Evolutionary conservation across 768 basidiomycete species (phyloP).

Genomic region (Suillus clintonianus): DNA sequence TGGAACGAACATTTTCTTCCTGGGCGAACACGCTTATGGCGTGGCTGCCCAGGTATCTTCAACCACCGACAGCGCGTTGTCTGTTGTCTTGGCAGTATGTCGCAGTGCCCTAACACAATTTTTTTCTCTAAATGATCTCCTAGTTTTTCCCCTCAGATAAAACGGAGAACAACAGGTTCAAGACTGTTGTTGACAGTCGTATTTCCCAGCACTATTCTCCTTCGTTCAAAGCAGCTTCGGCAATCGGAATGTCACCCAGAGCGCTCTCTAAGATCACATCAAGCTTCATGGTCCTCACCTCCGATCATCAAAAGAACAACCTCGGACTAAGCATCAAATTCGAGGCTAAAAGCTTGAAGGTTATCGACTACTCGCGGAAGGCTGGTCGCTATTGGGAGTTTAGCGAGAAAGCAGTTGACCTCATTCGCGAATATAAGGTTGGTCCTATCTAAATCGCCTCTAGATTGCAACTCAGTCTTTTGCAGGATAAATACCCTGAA

Average conservation of each 20-base stretch:
- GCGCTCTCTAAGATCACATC: conserved; percentile 91
- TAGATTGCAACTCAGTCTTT: not conserved
- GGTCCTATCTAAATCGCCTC: not conserved
- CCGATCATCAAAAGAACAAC: conserved; percentile 81
- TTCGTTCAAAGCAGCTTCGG: conserved; percentile 75
- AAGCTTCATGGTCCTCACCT: conserved; percentile 84
- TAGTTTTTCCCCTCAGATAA: conserved; percentile 90
- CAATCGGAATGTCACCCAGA: conserved; percentile 72
- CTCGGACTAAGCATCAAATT: conserved; percentile 95
- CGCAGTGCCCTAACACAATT: not conserved
- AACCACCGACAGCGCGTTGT: conserved; percentile 68
- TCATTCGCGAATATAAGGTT: conserved; percentile 85
- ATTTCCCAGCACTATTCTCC: conserved; percentile 66
- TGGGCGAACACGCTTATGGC: conserved; percentile 95
- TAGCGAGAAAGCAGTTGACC: conserved; percentile 79
- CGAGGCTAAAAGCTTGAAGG: conserved; percentile 91
- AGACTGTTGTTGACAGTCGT: conserved; percentile 55
- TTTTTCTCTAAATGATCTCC: conserved; percentile 5
- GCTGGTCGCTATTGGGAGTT: conserved; percentile 89
- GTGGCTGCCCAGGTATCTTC: conserved; percentile 86
- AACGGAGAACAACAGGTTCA: conserved; percentile 78
- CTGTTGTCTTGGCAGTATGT: conserved; percentile 85
- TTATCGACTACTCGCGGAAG: conserved; percentile 89
- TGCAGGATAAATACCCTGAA: conserved; percentile 78
- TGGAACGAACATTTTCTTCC: conserved; percentile 91